Base-by-base conservation (phyloP, 345 rosid species). In the Clausena lansium region DNA sequence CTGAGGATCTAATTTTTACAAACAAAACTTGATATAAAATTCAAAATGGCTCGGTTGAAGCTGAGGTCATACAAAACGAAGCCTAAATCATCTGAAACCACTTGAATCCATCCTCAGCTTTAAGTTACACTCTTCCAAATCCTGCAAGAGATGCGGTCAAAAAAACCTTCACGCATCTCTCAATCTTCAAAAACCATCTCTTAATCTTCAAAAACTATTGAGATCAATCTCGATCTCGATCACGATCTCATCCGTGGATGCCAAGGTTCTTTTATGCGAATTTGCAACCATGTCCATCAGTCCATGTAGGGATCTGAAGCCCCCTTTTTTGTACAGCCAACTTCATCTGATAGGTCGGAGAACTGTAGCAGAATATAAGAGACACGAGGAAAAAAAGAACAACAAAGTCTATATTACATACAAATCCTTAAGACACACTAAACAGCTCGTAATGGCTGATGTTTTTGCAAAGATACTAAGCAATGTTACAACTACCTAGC, bases 401-500 rank as follows among this genome's bases (percentile, higher is more conserved):
- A 5, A n/a, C 38, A 0, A 27, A 47, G 45, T 64, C 58, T 62
- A 41, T 74, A 74, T 74, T 45, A 73, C 67, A 73, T 45, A 39
- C 67, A 15, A 60, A 45, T 74, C 70, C 70, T 30, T 45, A 45
- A 45, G 1, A 45, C 50, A 45, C 50, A 45, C 50, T 45, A 13
- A 45, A 45, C 5, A 45, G 50, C 50, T 45, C 6, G 59, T 35
- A 35, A 61, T 41, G 41, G 36, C 58, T 30, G 65, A 9, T 38
- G 57, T 8, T 58, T 45, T 73, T 73, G 50, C 35, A 71, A 71
- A 41, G 24, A 32, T 28, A 15, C 22, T 58, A 27, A 50, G 45
- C 77, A 45, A 41, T 41, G 57, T 30, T 73, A 63, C 41, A 63
- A 32, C 77, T 74, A 47, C 41, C 69, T 32, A 63, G 60, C 38